A percentile compares a stretch with the other conserved stretches of the same genome.
phyloP scores from a whole-genome alignment of 139 green algal genomes.

The Tetradesmus obliquus region DNA sequence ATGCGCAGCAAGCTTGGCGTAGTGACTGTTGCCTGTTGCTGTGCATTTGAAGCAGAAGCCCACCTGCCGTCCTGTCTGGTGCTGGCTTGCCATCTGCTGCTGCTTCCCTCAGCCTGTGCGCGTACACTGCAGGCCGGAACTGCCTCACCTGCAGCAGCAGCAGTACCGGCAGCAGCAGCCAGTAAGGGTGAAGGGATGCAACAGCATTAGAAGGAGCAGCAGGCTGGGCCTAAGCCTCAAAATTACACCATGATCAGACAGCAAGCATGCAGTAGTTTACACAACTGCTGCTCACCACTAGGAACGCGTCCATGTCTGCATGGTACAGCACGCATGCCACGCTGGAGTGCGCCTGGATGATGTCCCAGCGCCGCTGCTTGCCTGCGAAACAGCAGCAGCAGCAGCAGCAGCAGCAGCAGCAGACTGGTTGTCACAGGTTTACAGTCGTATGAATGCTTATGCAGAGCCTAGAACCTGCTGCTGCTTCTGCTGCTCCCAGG shows the following conservation, averaged over 20 bases:
- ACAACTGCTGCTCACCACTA: neutral
- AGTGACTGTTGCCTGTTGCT: constrained; percentile 58
- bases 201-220: too few species aligned
- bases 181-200: too few species aligned
- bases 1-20: too few species aligned
- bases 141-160: constrained; percentile 84
- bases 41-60: constrained; percentile 44
- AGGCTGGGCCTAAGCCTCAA: too few species aligned
- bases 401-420: neutral
- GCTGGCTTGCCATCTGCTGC: constrained; percentile 36
- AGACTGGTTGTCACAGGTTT: neutral
- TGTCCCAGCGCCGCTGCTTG: constrained; percentile 76
- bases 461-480: neutral
- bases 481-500: neutral
- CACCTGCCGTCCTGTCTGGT: constrained; percentile 55
- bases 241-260: too few species aligned
- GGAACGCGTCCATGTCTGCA: constrained; percentile 46
- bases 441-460: neutral
- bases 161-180: constrained; percentile 86
- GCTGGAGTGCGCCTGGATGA: constrained; percentile 76
- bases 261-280: too few species aligned
- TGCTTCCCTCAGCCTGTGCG: constrained; percentile 47
- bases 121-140: constrained; percentile 85
- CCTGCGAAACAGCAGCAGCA: constrained; percentile 45
- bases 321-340: constrained; percentile 86